phyloP scores from a whole-genome alignment of 192 early-diverging fungal genomes.

The Pilobolus umbonatus region DNA sequence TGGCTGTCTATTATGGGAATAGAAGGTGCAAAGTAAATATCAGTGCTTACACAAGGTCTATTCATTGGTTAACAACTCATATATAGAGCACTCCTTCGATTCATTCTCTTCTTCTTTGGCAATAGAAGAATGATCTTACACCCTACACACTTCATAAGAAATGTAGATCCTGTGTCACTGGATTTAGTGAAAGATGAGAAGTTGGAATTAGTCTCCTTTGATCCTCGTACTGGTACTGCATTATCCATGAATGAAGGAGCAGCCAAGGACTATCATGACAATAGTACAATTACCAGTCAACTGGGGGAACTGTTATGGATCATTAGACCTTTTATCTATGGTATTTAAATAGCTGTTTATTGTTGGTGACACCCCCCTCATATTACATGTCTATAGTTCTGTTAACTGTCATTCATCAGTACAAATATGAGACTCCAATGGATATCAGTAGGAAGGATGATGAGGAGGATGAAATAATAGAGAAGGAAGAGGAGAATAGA shows the following conservation, averaged over 20 bases:
- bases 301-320: constrained; percentile 23
- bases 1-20: constrained; percentile 15
- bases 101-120: constrained; percentile 4
- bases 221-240: constrained; percentile 20
- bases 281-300: constrained; percentile 1
- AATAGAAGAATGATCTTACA: constrained; percentile 15
- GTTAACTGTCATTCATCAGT: not conserved
- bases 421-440: not conserved
- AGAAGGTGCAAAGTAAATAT: constrained; percentile 20
- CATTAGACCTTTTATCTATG: constrained; percentile 22
- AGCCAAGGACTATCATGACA: no score
- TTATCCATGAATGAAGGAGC: not conserved
- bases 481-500: not conserved
- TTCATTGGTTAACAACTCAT: not conserved
- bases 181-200: constrained; percentile 14
- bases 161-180: constrained; percentile 19
- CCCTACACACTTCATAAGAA: constrained; percentile 17
- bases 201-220: constrained; percentile 11
- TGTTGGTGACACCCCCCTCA: not conserved
- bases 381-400: not conserved
- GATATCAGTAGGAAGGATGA: not conserved
- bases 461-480: not conserved
- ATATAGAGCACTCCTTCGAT: constrained; percentile 13
- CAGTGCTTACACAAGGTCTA: not conserved
- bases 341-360: no score